Evolutionary conservation across 148 eudicot genomes (phyloP).

Genomic region (Rhododendron vialii): DNA sequence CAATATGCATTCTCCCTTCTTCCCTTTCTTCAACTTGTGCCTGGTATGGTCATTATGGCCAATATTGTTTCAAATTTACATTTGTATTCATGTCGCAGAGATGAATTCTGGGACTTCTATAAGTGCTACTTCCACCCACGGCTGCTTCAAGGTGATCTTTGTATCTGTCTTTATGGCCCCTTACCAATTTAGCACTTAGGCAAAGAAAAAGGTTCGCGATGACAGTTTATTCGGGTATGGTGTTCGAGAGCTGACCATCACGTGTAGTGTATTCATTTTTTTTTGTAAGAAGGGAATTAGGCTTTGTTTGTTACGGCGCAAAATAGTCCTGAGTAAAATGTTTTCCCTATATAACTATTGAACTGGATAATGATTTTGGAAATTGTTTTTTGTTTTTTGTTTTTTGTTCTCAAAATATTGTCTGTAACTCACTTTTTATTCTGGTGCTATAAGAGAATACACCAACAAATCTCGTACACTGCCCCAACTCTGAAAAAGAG

Average conservation of each 20-base stretch:
- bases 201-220: constrained; percentile 12
- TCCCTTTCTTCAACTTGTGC: background rate
- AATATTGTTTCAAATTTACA: background rate
- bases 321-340: background rate
- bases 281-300: background rate
- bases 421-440: background rate
- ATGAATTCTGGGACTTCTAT: constrained; percentile 88
- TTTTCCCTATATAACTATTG: background rate
- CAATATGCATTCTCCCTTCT: background rate
- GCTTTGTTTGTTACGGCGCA: background rate
- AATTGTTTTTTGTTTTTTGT: background rate
- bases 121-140: constrained; percentile 60
- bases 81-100: constrained; percentile 34
- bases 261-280: background rate
- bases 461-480: background rate
- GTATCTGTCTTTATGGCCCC: constrained; percentile 64
- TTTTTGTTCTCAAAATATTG: background rate
- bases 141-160: constrained; percentile 53
- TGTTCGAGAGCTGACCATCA: background rate
- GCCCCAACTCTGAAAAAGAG: no score
- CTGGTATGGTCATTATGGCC: background rate
- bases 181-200: constrained; percentile 23
- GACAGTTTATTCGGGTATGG: background rate
- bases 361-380: background rate
- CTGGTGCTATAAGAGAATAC: background rate